These are phyloP conservation scores for Ogataea pini DNA, from an alignment of 805 yeast genomes.

Conservation along the genomic window DNA sequence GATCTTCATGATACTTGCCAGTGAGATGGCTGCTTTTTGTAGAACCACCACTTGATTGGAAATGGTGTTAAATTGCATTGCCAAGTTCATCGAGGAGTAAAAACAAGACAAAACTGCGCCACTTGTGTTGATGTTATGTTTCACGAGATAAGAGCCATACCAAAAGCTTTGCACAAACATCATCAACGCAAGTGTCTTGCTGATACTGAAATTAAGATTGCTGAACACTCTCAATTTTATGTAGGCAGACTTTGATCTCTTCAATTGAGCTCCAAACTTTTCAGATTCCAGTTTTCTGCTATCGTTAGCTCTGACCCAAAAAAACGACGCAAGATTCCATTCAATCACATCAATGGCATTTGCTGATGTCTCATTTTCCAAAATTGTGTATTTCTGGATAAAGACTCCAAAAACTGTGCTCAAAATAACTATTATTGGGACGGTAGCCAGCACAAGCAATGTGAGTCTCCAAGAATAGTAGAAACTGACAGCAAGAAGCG, in stretches of 20 bases:
- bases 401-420: constrained; percentile 52
- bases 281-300: constrained; percentile 54
- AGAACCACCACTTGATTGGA: constrained; percentile 59
- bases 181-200: constrained; percentile 58
- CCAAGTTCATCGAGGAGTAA: constrained; percentile 74
- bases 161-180: constrained; percentile 92
- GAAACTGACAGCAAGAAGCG: constrained; percentile 64
- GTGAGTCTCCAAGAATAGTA: constrained; percentile 85
- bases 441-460: constrained; percentile 66
- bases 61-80: constrained; percentile 56
- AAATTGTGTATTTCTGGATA: constrained; percentile 48
- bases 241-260: constrained; percentile 39
- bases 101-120: constrained; percentile 81
- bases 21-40: constrained; percentile 74
- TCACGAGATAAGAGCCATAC: constrained; percentile 77
- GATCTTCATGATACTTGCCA: constrained; percentile 46
- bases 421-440: constrained; percentile 63
- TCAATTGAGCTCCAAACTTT: constrained; percentile 40
- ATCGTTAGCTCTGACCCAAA: constrained; percentile 60
- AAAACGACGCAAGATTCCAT: constrained; percentile 67
- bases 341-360: constrained; percentile 60
- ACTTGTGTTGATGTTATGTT: constrained; percentile 47
- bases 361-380: constrained; percentile 59
- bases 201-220: constrained; percentile 55
- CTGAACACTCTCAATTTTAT: constrained; percentile 47